These are phyloP conservation scores for Puccinellia tenuiflora DNA, from an alignment of 176 grass and related monocot genomes.

Conservation along the genomic window DNA sequence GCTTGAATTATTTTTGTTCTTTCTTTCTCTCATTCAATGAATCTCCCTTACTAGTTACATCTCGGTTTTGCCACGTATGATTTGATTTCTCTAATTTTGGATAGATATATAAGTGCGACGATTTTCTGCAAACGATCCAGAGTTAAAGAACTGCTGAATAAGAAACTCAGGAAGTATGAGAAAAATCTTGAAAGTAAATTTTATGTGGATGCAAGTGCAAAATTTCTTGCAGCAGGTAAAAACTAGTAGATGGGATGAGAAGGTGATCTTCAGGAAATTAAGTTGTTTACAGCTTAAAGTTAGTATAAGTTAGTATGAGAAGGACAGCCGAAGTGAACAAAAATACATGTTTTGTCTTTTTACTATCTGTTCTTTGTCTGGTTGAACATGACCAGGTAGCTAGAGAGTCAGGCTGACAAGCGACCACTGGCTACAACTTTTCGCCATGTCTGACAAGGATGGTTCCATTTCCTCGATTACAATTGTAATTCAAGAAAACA, in stretches of 20 bases:
- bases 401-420: not conserved
- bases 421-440: not conserved
- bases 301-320: no score
- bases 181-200: not conserved
- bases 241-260: not conserved
- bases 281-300: not conserved
- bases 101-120: not conserved
- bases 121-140: not conserved
- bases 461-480: not conserved
- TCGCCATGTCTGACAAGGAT: constrained; percentile 7
- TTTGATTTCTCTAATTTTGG: not conserved
- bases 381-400: not conserved
- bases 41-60: not conserved
- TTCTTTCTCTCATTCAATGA: not conserved
- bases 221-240: not conserved
- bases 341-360: not conserved
- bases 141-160: not conserved
- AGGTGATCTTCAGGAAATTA: not conserved
- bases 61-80: not conserved
- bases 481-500: not conserved
- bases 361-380: not conserved
- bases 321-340: not conserved
- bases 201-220: not conserved
- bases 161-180: not conserved
- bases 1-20: not conserved